Evolutionary conservation across 768 basidiomycete genomes (phyloP).

Genomic region (Artomyces pyxidatus): DNA sequence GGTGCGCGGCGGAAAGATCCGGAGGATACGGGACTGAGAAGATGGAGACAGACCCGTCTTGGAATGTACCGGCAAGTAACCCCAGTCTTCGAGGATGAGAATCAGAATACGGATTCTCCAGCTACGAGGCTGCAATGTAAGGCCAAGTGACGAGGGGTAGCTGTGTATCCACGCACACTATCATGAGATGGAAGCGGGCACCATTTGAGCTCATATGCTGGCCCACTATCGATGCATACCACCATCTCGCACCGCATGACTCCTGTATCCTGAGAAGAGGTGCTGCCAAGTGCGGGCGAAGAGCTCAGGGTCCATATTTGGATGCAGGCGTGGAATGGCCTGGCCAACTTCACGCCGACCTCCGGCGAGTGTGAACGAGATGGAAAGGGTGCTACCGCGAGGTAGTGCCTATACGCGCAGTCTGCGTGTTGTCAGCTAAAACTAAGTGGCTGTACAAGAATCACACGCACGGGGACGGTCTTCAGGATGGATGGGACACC

Average conservation of each 20-base stretch:
- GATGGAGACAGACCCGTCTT: constrained; percentile 78
- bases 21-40: constrained; percentile 75
- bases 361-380: constrained; percentile 54
- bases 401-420: constrained; percentile 59
- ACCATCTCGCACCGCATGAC: constrained; percentile 76
- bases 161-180: too few relatives aligned
- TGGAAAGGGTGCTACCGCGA: constrained; percentile 75
- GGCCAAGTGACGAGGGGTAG: too few relatives aligned
- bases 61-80: constrained; percentile 75
- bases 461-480: constrained; percentile 43
- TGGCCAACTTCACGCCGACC: constrained; percentile 50
- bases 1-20: constrained; percentile 26
- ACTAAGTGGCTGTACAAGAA: background rate
- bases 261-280: constrained; percentile 27
- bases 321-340: constrained; percentile 58
- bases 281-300: constrained; percentile 1
- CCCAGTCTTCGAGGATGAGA: constrained; percentile 63
- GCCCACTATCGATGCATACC: constrained; percentile 74
- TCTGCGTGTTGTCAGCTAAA: constrained; percentile 26
- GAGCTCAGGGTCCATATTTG: constrained; percentile 75
- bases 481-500: constrained; percentile 74
- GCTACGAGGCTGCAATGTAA: too few relatives aligned
- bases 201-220: constrained; percentile 82
- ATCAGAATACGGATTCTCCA: too few relatives aligned
- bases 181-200: constrained; percentile 86